Conservation (phyloP, 2,329 filamentous ascomycete genomes). For the Trichoderma breve region DNA sequence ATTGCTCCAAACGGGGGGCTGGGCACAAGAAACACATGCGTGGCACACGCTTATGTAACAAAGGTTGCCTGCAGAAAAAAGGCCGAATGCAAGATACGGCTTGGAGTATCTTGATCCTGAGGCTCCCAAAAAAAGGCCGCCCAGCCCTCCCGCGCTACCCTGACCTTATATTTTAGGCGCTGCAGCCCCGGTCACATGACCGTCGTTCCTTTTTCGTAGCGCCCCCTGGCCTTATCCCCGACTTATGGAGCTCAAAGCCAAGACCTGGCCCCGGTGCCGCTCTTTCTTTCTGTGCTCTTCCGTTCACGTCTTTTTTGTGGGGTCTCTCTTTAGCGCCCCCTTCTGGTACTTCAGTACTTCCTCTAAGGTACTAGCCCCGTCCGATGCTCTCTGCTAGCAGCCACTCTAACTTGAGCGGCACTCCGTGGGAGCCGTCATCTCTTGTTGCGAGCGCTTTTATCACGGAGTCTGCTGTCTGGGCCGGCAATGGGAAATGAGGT, state of each 20-base stretch:
- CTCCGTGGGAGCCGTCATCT: neutral
- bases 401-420: neutral
- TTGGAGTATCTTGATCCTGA: slow-evolving; percentile 15
- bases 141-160: neutral
- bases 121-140: slow-evolving; percentile 4
- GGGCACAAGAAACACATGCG: neutral
- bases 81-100: slow-evolving; percentile 21
- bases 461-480: neutral
- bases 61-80: slow-evolving; percentile 18
- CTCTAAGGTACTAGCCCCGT: neutral
- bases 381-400: neutral
- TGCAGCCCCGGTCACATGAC: slow-evolving; percentile 16
- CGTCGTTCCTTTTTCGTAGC: neutral
- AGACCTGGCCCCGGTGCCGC: neutral
- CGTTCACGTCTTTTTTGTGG: slow-evolving; percentile 2
- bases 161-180: slow-evolving; percentile 8
- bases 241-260: neutral
- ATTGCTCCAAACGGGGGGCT: neutral
- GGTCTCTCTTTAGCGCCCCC: neutral
- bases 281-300: slow-evolving; percentile 3
- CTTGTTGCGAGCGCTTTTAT: neutral
- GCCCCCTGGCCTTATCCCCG: neutral
- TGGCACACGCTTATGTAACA: slow-evolving; percentile 15
- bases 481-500: neutral
- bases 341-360: neutral